Evolutionary conservation across 305 asterid species (phyloP).

Genomic region (Lippia alba): DNA sequence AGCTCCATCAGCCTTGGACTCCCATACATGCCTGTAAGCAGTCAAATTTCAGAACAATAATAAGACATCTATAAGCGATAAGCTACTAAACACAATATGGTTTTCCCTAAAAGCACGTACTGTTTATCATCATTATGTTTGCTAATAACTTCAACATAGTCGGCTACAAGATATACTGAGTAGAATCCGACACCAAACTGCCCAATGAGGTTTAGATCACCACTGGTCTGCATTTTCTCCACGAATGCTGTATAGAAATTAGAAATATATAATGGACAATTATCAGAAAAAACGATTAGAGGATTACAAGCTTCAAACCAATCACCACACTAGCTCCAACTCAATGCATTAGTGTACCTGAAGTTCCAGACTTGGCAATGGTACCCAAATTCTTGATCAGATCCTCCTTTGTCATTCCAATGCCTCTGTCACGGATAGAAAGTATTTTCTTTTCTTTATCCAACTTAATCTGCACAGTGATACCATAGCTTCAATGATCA

Average conservation of each 20-base stretch:
- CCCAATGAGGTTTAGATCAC: conserved; percentile 87
- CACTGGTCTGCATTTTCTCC: conserved; percentile 86
- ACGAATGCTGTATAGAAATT: conserved; percentile 58
- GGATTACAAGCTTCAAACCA: conserved; percentile 12
- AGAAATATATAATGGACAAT: not conserved
- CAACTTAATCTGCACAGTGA: conserved; percentile 67
- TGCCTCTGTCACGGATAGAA: conserved; percentile 86
- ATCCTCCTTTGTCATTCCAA: conserved; percentile 97
- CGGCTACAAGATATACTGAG: conserved; percentile 67
- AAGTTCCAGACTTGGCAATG: conserved; percentile 90
- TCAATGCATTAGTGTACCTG: conserved; percentile 52
- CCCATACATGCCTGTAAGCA: conserved; percentile 75
- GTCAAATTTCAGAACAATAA: conserved; percentile 18
- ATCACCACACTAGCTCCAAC: conserved; percentile 10
- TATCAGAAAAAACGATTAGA: not conserved
- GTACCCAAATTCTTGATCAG: conserved; percentile 78
- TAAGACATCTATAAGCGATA: conserved; percentile 5
- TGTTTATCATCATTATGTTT: conserved; percentile 55
- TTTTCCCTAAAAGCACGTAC: conserved; percentile 45
- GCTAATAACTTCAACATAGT: conserved; percentile 60
- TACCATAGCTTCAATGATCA: conserved; percentile 9
- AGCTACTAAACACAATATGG: conserved; percentile 2
- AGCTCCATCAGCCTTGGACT: conserved; percentile 90
- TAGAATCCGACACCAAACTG: conserved; percentile 90
- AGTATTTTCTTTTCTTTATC: conserved; percentile 90